phyloP scores from a whole-genome alignment of 2,329 filamentous ascomycete species.

The Cordyceps sp. region DNA sequence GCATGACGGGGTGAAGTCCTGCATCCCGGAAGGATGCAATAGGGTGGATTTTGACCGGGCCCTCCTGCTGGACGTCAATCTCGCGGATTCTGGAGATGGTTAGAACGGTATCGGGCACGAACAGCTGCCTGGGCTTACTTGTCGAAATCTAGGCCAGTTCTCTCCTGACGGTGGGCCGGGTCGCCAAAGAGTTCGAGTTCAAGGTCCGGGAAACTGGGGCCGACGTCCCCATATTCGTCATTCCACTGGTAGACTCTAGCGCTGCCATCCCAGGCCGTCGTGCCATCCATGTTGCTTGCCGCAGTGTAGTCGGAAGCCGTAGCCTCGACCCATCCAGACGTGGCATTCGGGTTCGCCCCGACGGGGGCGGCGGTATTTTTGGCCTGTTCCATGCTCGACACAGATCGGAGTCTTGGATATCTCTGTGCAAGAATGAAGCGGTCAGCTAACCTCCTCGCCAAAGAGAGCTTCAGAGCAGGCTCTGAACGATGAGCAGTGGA shows the following conservation, averaged over 20 bases:
- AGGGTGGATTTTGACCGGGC: slow-evolving; percentile 30
- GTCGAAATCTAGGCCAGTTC: slow-evolving; percentile 44
- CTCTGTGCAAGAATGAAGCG: too few species aligned
- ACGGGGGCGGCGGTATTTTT: slow-evolving; percentile 2
- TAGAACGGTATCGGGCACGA: slow-evolving; percentile 4
- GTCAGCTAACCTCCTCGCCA: too few species aligned
- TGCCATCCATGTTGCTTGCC: slow-evolving; percentile 4
- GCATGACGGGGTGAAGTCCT: slow-evolving; percentile 71
- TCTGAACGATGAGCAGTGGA: too few species aligned
- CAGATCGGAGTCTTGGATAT: too few species aligned
- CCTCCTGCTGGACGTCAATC: slow-evolving; percentile 42
- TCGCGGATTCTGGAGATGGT: slow-evolving; percentile 27
- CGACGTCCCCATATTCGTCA: slow-evolving; percentile 75
- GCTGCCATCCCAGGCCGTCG: slow-evolving; percentile 29
- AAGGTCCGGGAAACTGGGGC: slow-evolving; percentile 50
- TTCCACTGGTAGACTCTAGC: slow-evolving; percentile 68
- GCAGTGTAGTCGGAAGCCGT: slow-evolving; percentile 31
- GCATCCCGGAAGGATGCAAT: slow-evolving; percentile 51
- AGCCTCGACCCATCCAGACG: slow-evolving; percentile 28
- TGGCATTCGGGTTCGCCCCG: slow-evolving; percentile 10
- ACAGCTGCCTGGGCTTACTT: slow-evolving; percentile 27
- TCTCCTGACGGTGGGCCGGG: slow-evolving; percentile 27
- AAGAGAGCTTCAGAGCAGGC: too few species aligned
- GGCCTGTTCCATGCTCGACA: slow-evolving; percentile 5
- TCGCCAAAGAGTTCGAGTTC: slow-evolving; percentile 61